Percentiles rank a stretch among this genome's conserved stretches.
phyloP scores from a whole-genome alignment of 2,329 filamentous ascomycete genomes.

The Phyllosticta citriasiana region DNA sequence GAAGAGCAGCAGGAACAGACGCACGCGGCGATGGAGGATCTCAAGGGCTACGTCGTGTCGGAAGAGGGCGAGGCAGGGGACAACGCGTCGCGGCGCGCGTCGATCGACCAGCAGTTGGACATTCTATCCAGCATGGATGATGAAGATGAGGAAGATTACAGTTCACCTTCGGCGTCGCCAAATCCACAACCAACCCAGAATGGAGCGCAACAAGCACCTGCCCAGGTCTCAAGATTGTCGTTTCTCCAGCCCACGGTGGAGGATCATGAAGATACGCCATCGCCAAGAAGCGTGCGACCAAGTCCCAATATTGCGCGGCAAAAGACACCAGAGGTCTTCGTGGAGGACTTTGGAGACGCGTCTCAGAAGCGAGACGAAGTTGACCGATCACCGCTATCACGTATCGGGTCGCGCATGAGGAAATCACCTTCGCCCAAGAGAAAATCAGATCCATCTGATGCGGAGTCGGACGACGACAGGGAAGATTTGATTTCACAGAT shows the following conservation, averaged over 20 bases:
- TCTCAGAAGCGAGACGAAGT: background rate
- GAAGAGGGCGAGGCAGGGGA: conserved; percentile 1
- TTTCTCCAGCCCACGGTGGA: conserved; percentile 10
- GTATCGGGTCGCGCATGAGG: background rate
- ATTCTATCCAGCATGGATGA: conserved; percentile 10
- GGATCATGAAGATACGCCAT: conserved; percentile 8
- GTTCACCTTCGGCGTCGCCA: background rate
- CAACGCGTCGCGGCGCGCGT: background rate
- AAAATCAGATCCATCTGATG: background rate
- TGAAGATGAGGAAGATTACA: conserved; percentile 5
- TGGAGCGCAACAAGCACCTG: background rate
- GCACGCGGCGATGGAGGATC: conserved; percentile 6
- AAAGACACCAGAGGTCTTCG: background rate
- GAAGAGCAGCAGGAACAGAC: background rate
- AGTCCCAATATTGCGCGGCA: background rate
- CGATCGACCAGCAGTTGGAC: conserved; percentile 9
- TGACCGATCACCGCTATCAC: background rate
- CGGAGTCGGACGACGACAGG: background rate
- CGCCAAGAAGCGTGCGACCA: background rate
- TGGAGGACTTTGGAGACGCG: conserved; percentile 2
- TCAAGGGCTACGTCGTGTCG: conserved; percentile 8
- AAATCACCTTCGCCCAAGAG: background rate
- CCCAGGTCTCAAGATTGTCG: background rate
- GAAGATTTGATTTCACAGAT: conserved; percentile 1
- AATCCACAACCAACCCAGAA: background rate